Evolutionary conservation across 768 basidiomycete genomes (phyloP), one percentile per base, ranked within the genome.

Genomic region (Tulasnella sp.): DNA sequence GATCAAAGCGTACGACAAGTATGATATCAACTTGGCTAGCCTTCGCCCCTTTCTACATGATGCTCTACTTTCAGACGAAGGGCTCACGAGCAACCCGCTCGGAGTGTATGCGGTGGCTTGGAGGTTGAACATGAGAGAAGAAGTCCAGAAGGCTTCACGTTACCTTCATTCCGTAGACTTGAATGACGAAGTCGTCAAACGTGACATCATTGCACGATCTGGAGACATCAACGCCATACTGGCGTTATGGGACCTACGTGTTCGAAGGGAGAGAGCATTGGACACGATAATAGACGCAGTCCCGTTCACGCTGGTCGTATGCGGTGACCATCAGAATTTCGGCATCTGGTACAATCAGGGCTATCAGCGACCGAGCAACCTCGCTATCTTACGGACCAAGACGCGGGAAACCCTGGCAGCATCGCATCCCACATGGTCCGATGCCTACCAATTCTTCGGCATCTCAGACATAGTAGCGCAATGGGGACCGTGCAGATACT

Each of bases 1-100:
- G 10, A 42, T 55, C 41, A 25, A 55, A 43, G 53, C 53, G 12
- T 55, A 42, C 53, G 53, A 55, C 22, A 55, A 55, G 41, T 55
- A 55, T 21, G 31, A 38, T 22, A 45, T 55, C 21, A 42, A 42
- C 41, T 21, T 25, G 5, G 19, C 31, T 9, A 55, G 53, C 12
- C 41, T 55, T 8, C 22, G 19, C 4, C 21, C 53, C 31, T 43
- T 55, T 22, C 22, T 55, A n/a, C 34, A 45, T 11, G 41, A 45
- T 21, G 34, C 34, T 5, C 53, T 55, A 7, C 19, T 25, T 11
- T 38, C 53, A 2, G 43, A 25, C 1, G 21, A 42, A 4, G 41
- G 25, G 4, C 22, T 55, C 2, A 22, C 27, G 19, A 25, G 19
- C 21, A 43, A 42, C 22, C 53, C 53, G 7, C 43, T 55, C 21